These are phyloP conservation scores for Ceriops tagal DNA, from an alignment of 345 rosid genomes.

Conservation along the genomic window DNA sequence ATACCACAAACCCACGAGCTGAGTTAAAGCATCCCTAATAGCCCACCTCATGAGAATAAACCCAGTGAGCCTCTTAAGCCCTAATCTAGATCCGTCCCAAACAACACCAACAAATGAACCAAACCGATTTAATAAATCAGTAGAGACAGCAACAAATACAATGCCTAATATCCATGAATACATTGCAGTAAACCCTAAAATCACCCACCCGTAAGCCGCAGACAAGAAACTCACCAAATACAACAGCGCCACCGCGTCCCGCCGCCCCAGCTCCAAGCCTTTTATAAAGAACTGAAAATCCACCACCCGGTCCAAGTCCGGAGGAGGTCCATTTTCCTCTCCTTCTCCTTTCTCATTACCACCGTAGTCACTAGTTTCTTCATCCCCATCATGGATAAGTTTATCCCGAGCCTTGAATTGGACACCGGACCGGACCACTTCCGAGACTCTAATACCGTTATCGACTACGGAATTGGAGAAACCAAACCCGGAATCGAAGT, in stretches of 20 bases:
- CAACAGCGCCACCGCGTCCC: conserved; percentile 68
- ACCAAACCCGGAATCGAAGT: conserved; percentile 50
- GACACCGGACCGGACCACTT: conserved; percentile 54
- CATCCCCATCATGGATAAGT: background rate
- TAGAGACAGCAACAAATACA: conserved; percentile 54
- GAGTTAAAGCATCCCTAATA: conserved; percentile 68
- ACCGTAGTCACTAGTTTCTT: conserved; percentile 11
- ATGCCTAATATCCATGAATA: conserved; percentile 70
- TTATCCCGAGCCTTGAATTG: conserved; percentile 28
- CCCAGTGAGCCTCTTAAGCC: conserved; percentile 64
- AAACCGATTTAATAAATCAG: conserved; percentile 54
- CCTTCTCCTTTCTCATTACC: background rate
- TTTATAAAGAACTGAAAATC: conserved; percentile 62
- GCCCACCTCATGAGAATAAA: conserved; percentile 78
- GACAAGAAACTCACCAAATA: conserved; percentile 69
- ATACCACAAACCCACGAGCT: conserved; percentile 70
- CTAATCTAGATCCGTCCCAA: conserved; percentile 67
- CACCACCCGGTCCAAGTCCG: conserved; percentile 38
- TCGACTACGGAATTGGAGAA: conserved; percentile 49
- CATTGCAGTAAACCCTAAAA: conserved; percentile 74
- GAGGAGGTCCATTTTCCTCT: conserved; percentile 19
- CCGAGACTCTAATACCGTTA: conserved; percentile 50
- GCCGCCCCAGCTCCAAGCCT: conserved; percentile 67
- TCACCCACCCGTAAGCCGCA: conserved; percentile 91
- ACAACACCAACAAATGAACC: conserved; percentile 44